A percentile compares a stretch with the other conserved stretches of the same genome.
phyloP scores from a whole-genome alignment of 1,284 basidiomycete genomes.

The Moesziomyces globuligerus region DNA sequence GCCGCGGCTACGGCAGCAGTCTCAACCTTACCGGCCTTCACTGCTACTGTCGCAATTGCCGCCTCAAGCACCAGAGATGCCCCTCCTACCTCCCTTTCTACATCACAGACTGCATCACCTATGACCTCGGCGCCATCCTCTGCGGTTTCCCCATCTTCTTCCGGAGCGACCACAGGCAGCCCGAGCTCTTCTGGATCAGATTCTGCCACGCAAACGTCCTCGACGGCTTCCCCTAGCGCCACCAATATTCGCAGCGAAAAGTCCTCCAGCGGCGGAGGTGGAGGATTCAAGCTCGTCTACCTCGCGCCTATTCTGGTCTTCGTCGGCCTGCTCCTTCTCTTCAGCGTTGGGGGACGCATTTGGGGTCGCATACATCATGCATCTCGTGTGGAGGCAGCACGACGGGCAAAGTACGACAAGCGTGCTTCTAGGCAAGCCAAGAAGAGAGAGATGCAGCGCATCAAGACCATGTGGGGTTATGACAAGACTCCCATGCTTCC shows the following conservation, averaged over 20 bases:
- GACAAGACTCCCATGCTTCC: slow-evolving; percentile 26
- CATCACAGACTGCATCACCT: neutral
- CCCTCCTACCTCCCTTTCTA: neutral
- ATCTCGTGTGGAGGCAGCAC: slow-evolving; percentile 21
- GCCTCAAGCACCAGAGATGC: neutral
- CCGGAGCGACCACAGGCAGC: too few species aligned
- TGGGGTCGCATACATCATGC: slow-evolving; percentile 54
- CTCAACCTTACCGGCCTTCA: slow-evolving; percentile 6
- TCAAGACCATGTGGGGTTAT: slow-evolving; percentile 45
- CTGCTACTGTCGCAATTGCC: slow-evolving; percentile 3
- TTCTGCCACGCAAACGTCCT: too few species aligned
- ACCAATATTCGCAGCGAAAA: neutral
- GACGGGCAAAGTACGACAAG: slow-evolving; percentile 16
- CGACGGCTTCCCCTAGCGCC: slow-evolving; percentile 5
- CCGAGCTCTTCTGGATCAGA: too few species aligned
- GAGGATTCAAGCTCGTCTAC: slow-evolving; percentile 50
- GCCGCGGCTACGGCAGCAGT: slow-evolving; percentile 3
- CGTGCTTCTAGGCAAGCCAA: slow-evolving; percentile 16
- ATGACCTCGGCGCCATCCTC: neutral
- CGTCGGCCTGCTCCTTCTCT: slow-evolving; percentile 46
- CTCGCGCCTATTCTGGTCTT: slow-evolving; percentile 54
- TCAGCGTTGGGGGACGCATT: slow-evolving; percentile 50
- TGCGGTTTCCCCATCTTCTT: neutral
- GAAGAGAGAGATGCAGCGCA: slow-evolving; percentile 34
- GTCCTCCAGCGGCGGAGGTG: neutral